These are phyloP conservation scores for Erodium maritimum DNA, from an alignment of 345 rosid genomes.

Conservation along the genomic window DNA sequence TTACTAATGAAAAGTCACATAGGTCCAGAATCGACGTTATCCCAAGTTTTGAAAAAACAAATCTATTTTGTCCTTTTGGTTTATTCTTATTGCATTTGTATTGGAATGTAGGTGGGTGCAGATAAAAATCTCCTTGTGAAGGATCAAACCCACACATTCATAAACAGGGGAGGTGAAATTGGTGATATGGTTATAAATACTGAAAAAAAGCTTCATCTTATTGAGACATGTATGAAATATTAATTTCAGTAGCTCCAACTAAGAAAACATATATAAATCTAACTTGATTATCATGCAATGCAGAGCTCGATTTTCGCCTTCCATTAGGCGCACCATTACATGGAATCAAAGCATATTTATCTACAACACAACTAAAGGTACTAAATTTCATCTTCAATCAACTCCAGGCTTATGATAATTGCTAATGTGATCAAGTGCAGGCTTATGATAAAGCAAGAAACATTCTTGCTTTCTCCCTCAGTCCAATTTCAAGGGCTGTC, in stretches of 20 bases:
- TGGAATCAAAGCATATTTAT: conserved; percentile 70
- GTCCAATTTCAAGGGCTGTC: conserved; percentile 91
- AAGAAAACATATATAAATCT: neutral
- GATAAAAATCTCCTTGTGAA: conserved; percentile 82
- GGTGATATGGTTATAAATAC: conserved; percentile 42
- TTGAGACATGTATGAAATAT: neutral
- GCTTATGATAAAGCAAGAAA: conserved; percentile 90
- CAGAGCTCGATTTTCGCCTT: conserved; percentile 96
- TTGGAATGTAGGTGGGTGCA: conserved; percentile 61
- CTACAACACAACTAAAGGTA: conserved; percentile 89
- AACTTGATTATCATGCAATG: conserved; percentile 17
- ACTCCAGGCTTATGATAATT: no score
- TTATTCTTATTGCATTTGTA: conserved; percentile 10
- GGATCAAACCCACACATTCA: conserved; percentile 95
- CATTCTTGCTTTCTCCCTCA: conserved; percentile 81
- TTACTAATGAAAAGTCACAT: no score
- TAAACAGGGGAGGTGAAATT: conserved; percentile 73
- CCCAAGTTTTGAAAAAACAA: no score
- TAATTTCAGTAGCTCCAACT: neutral
- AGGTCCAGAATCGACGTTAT: no score
- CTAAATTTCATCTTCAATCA: no score
- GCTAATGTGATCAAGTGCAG: conserved; percentile 41
- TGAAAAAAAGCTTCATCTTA: neutral
- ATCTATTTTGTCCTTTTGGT: no score
- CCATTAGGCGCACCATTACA: conserved; percentile 91